phyloP scores from a whole-genome alignment of 257 asterid genomes.

The Voacanga thouarsii region DNA sequence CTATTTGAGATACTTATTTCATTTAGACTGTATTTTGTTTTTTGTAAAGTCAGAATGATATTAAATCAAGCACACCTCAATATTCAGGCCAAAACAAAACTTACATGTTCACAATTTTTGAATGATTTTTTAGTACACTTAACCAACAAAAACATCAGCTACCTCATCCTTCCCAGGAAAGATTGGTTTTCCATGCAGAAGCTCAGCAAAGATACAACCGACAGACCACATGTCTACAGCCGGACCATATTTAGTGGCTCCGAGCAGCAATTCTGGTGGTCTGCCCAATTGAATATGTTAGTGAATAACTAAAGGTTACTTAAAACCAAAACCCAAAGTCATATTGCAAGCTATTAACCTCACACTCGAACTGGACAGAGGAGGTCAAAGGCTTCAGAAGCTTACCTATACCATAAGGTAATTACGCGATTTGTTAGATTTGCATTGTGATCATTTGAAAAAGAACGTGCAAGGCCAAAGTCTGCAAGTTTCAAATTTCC shows the following conservation, averaged over 20 bases:
- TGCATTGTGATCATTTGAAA: constrained; percentile 72
- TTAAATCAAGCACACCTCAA: constrained; percentile 8
- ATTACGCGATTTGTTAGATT: constrained; percentile 90
- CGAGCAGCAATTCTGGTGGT: constrained; percentile 89
- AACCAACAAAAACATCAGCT: constrained; percentile 34
- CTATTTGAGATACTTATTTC: neutral
- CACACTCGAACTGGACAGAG: neutral
- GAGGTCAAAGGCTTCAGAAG: constrained; percentile 7
- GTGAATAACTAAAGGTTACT: constrained; percentile 11
- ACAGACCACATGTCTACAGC: constrained; percentile 98
- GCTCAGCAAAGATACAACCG: constrained; percentile 94
- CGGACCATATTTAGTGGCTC: constrained; percentile 86
- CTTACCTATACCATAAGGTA: constrained; percentile 85
- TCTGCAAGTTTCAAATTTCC: constrained; percentile 91
- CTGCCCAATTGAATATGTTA: constrained; percentile 31
- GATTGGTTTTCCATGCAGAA: constrained; percentile 75
- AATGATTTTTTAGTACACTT: constrained; percentile 24
- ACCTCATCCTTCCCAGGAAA: constrained; percentile 97
- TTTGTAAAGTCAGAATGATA: neutral
- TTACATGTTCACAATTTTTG: constrained; percentile 11
- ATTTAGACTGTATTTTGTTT: neutral
- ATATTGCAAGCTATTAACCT: neutral
- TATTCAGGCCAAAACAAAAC: constrained; percentile 15
- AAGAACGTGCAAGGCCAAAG: constrained; percentile 82
- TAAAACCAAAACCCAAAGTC: neutral